phyloP scores from a whole-genome alignment of 805 yeast genomes.

The Wickerhamiella vanderwaltii region DNA sequence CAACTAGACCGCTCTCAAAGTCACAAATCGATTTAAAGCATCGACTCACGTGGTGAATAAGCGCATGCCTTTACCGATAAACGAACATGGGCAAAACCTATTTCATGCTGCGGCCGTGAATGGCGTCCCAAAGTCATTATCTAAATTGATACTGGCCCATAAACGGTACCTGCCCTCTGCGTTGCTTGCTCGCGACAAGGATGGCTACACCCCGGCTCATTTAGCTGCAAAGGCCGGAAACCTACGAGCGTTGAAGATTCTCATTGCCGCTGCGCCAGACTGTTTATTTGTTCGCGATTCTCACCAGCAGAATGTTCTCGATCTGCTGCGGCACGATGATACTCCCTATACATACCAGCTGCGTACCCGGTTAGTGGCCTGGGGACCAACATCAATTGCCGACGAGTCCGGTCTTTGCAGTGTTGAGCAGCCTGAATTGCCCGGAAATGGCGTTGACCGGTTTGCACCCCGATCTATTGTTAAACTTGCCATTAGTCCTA shows the following conservation, averaged over 20 bases:
- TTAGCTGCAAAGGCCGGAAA: constrained; percentile 20
- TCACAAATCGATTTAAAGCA: too few relatives aligned
- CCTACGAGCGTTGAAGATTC: constrained; percentile 14
- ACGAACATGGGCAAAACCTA: constrained; percentile 17
- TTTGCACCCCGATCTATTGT: constrained; percentile 6
- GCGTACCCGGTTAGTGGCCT: constrained; percentile 11
- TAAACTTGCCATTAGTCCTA: constrained; percentile 2
- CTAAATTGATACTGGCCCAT: constrained; percentile 12
- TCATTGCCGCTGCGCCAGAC: constrained; percentile 19
- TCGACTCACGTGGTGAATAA: too few relatives aligned
- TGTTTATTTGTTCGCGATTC: constrained; percentile 14
- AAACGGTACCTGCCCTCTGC: constrained; percentile 13
- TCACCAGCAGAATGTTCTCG: constrained; percentile 14
- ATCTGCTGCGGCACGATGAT: constrained; percentile 15
- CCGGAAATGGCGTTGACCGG: constrained; percentile 3
- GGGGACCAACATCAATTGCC: constrained; percentile 14
- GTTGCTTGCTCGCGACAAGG: constrained; percentile 17
- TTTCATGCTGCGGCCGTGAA: constrained; percentile 21
- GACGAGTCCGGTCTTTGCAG: background rate
- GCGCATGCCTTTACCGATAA: constrained; percentile 10
- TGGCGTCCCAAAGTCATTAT: constrained; percentile 14
- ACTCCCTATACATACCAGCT: constrained; percentile 5
- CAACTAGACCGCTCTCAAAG: too few relatives aligned
- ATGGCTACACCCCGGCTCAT: constrained; percentile 21
- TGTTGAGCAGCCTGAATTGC: background rate